phyloP scores from a whole-genome alignment of 805 yeast species.

The Ascoidea tarda region DNA sequence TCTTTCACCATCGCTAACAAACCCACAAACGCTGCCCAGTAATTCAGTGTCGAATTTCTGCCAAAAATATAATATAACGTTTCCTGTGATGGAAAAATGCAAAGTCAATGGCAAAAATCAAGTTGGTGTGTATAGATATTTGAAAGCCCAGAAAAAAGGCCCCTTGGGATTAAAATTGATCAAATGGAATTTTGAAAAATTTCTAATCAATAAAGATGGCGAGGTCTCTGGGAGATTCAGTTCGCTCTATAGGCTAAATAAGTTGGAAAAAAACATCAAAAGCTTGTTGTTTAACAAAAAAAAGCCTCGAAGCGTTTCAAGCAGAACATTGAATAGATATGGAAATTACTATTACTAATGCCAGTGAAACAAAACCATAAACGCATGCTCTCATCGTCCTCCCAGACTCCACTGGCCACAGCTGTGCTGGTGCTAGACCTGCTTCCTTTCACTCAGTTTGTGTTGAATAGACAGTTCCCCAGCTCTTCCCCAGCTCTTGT shows the following conservation, averaged over 20 bases:
- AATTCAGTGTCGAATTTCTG: constrained; percentile 44
- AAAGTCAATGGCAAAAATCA: constrained; percentile 67
- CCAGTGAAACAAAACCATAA: too few species aligned
- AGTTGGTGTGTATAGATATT: constrained; percentile 54
- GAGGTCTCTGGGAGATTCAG: constrained; percentile 33
- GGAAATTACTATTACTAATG: too few species aligned
- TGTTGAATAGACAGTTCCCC: too few species aligned
- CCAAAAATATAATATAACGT: constrained; percentile 61
- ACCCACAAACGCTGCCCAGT: constrained; percentile 1
- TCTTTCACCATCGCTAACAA: constrained; percentile 31
- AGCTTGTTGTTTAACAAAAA: neutral
- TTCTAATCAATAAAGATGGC: constrained; percentile 44
- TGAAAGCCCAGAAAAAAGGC: constrained; percentile 47
- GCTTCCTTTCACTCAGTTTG: too few species aligned
- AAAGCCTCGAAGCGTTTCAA: neutral
- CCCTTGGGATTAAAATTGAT: constrained; percentile 57
- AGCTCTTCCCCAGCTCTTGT: too few species aligned
- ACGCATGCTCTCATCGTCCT: too few species aligned
- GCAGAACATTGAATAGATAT: neutral
- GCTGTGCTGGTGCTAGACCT: too few species aligned
- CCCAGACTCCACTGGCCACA: too few species aligned
- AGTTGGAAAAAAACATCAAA: neutral
- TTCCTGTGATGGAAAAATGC: constrained; percentile 67
- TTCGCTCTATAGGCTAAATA: constrained; percentile 2
- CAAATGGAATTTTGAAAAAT: constrained; percentile 75